Evolutionary conservation across 176 grass and related monocot species (phyloP).

Genomic region (Typha latifolia): DNA sequence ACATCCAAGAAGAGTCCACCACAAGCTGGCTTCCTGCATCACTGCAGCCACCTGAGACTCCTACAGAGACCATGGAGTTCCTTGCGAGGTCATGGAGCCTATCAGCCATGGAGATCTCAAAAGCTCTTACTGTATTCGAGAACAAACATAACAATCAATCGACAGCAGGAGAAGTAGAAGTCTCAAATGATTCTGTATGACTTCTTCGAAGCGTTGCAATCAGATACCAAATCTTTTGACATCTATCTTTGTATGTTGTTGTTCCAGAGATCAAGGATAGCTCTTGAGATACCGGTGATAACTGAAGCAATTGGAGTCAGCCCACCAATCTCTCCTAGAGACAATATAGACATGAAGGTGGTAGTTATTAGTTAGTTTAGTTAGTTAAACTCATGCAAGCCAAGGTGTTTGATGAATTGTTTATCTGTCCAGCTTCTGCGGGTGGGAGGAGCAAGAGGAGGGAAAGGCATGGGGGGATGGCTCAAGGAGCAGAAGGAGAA

Average conservation of each 20-base stretch:
- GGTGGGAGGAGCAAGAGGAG: slow-evolving; percentile 17
- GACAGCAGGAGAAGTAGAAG: background rate
- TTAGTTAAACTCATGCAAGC: no score
- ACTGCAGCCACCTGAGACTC: slow-evolving; percentile 70
- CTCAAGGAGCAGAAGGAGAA: slow-evolving; percentile 96
- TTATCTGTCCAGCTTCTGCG: slow-evolving; percentile 33
- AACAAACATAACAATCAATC: slow-evolving; percentile 6
- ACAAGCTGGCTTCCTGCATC: slow-evolving; percentile 31
- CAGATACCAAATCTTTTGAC: background rate
- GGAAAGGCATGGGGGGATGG: slow-evolving; percentile 70
- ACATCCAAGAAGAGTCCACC: slow-evolving; percentile 63
- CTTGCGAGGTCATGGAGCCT: slow-evolving; percentile 81
- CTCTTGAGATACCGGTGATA: slow-evolving; percentile 6
- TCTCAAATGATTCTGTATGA: slow-evolving; percentile 7
- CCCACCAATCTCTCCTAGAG: slow-evolving; percentile 56
- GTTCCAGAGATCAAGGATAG: slow-evolving; percentile 20
- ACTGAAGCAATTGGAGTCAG: slow-evolving; percentile 16
- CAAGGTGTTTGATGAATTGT: background rate
- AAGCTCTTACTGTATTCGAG: slow-evolving; percentile 56
- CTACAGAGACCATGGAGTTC: slow-evolving; percentile 95
- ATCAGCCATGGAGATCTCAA: slow-evolving; percentile 82
- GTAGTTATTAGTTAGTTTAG: no score
- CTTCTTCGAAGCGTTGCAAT: background rate
- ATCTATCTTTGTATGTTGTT: background rate
- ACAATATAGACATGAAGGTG: slow-evolving; percentile 52